These are phyloP conservation scores for Glycyrrhiza uralensis DNA, from an alignment of 306 rosid species.

Conservation along the genomic window DNA sequence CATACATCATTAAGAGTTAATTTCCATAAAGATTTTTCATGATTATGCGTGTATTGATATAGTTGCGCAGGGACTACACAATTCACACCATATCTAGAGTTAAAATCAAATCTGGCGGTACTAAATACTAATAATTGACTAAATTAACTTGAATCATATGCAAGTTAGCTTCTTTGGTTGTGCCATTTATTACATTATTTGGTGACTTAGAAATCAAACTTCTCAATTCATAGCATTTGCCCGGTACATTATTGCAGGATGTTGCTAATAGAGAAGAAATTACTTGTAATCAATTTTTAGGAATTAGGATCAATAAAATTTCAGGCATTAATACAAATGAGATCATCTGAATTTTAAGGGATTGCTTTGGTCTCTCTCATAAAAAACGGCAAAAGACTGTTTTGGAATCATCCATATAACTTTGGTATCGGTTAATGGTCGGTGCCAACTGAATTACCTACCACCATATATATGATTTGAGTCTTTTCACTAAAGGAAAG, in stretches of 20 bases:
- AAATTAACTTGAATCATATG: neutral
- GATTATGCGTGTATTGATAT: too few species aligned
- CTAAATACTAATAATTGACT: conserved; percentile 9
- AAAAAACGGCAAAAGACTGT: conserved; percentile 1
- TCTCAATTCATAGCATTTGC: neutral
- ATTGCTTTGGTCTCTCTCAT: conserved; percentile 2
- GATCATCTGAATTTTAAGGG: conserved; percentile 5
- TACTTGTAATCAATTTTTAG: conserved; percentile 5
- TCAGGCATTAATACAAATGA: neutral
- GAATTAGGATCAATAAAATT: neutral
- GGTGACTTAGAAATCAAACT: conserved; percentile 25
- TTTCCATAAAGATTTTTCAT: neutral
- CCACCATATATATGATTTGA: conserved; percentile 19
- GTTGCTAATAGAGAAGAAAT: neutral
- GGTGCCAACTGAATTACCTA: conserved; percentile 41
- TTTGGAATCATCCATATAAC: neutral
- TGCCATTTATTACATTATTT: neutral
- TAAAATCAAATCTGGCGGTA: neutral
- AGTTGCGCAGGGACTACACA: too few species aligned
- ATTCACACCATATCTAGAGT: too few species aligned
- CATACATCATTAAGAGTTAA: too few species aligned
- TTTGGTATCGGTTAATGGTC: conserved; percentile 4
- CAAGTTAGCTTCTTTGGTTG: neutral
- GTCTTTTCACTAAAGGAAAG: conserved; percentile 30
- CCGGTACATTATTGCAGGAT: neutral